Conservation (phyloP, 2,329 filamentous ascomycete genomes). For the Cytospora leucostoma region DNA sequence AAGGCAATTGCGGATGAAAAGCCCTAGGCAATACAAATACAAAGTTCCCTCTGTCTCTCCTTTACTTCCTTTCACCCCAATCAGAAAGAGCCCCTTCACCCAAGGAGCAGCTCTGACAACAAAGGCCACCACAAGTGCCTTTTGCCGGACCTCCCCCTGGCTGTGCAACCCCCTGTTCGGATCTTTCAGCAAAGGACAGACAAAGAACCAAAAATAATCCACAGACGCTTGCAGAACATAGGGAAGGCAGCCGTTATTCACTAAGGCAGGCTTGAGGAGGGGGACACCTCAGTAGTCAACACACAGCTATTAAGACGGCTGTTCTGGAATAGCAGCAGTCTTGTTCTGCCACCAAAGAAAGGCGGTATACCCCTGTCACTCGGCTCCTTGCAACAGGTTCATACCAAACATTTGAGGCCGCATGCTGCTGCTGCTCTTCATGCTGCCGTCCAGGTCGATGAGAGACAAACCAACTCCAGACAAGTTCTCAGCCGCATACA, state of each 20-base stretch:
- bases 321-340: slow-evolving; percentile 21
- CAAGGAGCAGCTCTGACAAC: slow-evolving; percentile 24
- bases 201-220: slow-evolving; percentile 30
- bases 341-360: slow-evolving; percentile 15
- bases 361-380: slow-evolving; percentile 26
- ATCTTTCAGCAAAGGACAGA: slow-evolving; percentile 24
- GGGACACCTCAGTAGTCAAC: slow-evolving; percentile 21
- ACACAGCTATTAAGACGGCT: slow-evolving; percentile 20
- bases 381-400: slow-evolving; percentile 27
- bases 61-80: slow-evolving; percentile 19
- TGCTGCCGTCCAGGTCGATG: slow-evolving; percentile 8
- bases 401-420: slow-evolving; percentile 28
- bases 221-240: slow-evolving; percentile 23
- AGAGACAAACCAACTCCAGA: slow-evolving; percentile 26
- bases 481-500: slow-evolving; percentile 23
- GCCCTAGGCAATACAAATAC: slow-evolving; percentile 29
- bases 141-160: slow-evolving; percentile 20
- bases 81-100: slow-evolving; percentile 1
- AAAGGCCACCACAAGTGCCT: slow-evolving; percentile 25
- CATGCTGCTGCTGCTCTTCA: slow-evolving; percentile 25
- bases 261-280: slow-evolving; percentile 23
- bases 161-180: slow-evolving; percentile 22
- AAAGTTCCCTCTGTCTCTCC: slow-evolving; percentile 18
- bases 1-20: slow-evolving; percentile 14
- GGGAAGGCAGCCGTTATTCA: slow-evolving; percentile 21